These are phyloP conservation scores for Parachaetomium inaequale DNA, from an alignment of 495 filamentous ascomycete species.

Conservation along the genomic window DNA sequence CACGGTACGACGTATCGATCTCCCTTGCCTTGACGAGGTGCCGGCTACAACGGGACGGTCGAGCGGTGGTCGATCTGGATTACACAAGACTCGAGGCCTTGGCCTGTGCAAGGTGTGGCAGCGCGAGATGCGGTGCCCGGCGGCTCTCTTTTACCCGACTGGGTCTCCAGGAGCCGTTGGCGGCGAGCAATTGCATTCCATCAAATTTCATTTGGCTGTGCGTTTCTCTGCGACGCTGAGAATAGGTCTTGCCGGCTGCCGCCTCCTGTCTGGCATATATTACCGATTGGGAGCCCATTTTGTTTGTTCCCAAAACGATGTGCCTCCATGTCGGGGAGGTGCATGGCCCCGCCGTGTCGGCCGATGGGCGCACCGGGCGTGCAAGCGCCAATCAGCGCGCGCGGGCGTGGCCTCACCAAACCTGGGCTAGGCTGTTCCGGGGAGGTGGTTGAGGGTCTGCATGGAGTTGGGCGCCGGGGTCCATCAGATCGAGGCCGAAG, in stretches of 20 bases:
- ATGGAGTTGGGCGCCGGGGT: conserved; percentile 19
- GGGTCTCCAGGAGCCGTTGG: conserved; percentile 6
- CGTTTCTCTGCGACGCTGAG: conserved; percentile 11
- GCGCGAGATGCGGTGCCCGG: conserved; percentile 1
- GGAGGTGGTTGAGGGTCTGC: conserved; percentile 34
- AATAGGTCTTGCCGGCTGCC: not conserved
- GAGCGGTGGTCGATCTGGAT: not conserved
- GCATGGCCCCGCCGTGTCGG: conserved; percentile 16
- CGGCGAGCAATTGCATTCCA: conserved; percentile 10
- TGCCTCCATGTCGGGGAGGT: not conserved
- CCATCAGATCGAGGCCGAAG: not conserved
- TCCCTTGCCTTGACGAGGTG: not conserved
- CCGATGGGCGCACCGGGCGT: conserved; percentile 20
- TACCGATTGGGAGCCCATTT: not conserved
- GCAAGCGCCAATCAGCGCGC: conserved; percentile 25
- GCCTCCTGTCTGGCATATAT: conserved; percentile 15
- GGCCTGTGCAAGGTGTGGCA: conserved; percentile 2
- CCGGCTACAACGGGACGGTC: not conserved
- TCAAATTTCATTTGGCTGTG: conserved; percentile 16
- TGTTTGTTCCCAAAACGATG: not conserved
- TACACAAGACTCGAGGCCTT: not conserved
- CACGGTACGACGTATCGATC: no score
- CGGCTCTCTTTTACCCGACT: conserved; percentile 19
- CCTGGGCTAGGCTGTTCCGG: conserved; percentile 36
- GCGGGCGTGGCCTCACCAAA: conserved; percentile 20